Evolutionary conservation across 192 early-diverging fungal genomes (phyloP).

Genomic region (Coemansia pectinata): DNA sequence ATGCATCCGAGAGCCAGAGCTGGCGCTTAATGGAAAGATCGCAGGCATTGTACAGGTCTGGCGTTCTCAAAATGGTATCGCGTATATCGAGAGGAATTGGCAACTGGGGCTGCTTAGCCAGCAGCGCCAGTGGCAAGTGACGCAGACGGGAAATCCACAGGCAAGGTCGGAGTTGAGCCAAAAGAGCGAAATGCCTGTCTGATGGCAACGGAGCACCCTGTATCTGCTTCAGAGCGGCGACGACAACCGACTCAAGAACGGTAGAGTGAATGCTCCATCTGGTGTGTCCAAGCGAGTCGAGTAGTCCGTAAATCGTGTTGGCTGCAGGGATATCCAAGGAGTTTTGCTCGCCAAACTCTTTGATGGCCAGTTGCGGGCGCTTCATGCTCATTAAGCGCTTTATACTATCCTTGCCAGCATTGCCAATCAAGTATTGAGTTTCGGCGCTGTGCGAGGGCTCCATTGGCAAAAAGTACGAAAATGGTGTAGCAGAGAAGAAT

Average conservation of each 20-base stretch:
- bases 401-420: slow-evolving; percentile 31
- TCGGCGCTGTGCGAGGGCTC: neutral
- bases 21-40: slow-evolving; percentile 30
- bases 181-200: slow-evolving; percentile 23
- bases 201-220: slow-evolving; percentile 21
- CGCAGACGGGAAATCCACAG: slow-evolving; percentile 27
- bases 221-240: slow-evolving; percentile 25
- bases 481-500: too few relatives aligned
- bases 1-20: slow-evolving; percentile 32
- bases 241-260: slow-evolving; percentile 22
- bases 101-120: slow-evolving; percentile 26
- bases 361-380: slow-evolving; percentile 30
- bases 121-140: slow-evolving; percentile 37
- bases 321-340: slow-evolving; percentile 38
- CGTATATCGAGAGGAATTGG: slow-evolving; percentile 29
- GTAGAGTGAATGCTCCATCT: slow-evolving; percentile 28
- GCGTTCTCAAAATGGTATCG: slow-evolving; percentile 13
- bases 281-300: slow-evolving; percentile 36
- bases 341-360: slow-evolving; percentile 24
- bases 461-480: neutral
- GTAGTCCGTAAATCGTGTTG: slow-evolving; percentile 32
- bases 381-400: slow-evolving; percentile 44
- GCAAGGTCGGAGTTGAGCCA: slow-evolving; percentile 26
- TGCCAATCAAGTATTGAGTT: slow-evolving; percentile 15
- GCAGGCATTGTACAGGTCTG: slow-evolving; percentile 30